Evolutionary conservation across 257 asterid genomes (phyloP).

Genomic region (Capsicum pubescens): DNA sequence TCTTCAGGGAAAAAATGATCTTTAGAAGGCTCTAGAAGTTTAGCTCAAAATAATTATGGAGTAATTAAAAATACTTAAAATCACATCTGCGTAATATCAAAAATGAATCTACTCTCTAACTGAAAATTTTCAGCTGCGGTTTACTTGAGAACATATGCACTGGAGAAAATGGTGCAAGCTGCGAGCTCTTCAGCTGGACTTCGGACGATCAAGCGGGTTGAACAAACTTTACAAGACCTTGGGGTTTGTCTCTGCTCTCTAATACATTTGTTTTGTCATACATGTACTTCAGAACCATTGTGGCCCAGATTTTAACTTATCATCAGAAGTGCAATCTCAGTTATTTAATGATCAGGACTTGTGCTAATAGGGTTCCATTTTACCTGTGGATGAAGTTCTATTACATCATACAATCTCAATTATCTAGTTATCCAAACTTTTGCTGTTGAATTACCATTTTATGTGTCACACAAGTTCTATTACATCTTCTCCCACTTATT

Average conservation of each 20-base stretch:
- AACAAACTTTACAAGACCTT: slow-evolving; percentile 96
- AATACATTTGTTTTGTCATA: not conserved
- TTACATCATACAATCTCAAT: not conserved
- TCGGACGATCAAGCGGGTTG: slow-evolving; percentile 93
- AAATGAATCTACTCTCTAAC: slow-evolving; percentile 29
- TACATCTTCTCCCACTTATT: slow-evolving; percentile 5
- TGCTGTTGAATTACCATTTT: not conserved
- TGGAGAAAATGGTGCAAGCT: slow-evolving; percentile 98
- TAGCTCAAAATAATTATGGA: no score
- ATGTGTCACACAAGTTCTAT: not conserved
- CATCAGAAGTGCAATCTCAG: slow-evolving; percentile 14
- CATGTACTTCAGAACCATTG: not conserved
- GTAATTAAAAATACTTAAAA: no score
- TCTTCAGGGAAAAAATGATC: not conserved
- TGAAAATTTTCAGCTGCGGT: slow-evolving; percentile 73
- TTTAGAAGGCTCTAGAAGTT: no score
- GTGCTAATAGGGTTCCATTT: not conserved
- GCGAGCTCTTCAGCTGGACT: slow-evolving; percentile 99
- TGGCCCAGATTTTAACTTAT: not conserved
- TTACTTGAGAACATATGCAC: slow-evolving; percentile 84
- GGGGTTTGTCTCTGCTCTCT: slow-evolving; percentile 71
- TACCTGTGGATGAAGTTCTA: not conserved
- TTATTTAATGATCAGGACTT: not conserved
- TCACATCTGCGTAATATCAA: not conserved
- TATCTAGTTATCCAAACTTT: slow-evolving; percentile 1